Conservation (phyloP, 2,329 filamentous ascomycete genomes). For the Xylariaceae sp. region DNA sequence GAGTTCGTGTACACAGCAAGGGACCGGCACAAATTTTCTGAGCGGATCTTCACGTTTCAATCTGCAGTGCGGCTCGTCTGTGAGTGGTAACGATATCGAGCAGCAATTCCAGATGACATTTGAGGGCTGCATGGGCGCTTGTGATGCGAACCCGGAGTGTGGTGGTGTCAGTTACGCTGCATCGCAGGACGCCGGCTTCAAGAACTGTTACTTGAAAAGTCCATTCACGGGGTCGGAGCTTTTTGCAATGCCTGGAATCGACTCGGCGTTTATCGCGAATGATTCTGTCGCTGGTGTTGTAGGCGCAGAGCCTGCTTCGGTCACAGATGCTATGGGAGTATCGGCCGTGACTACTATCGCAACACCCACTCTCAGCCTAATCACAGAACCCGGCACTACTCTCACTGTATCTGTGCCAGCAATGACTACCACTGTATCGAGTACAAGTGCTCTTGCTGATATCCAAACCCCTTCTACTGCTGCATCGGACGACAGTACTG, state of each 20-base stretch:
- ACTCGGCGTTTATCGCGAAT: conserved; percentile 22
- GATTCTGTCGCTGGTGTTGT: conserved; percentile 2
- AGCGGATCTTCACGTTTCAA: conserved; percentile 7
- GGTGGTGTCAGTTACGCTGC: conserved; percentile 31
- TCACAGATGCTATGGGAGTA: neutral
- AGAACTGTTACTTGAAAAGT: conserved; percentile 25
- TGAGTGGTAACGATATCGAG: conserved; percentile 14
- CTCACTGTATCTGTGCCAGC: conserved; percentile 12
- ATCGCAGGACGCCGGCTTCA: conserved; percentile 13
- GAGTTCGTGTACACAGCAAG: conserved; percentile 12
- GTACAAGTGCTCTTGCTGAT: conserved; percentile 4
- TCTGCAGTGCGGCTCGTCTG: conserved; percentile 11
- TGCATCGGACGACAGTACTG: neutral
- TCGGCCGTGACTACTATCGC: conserved; percentile 1
- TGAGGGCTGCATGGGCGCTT: conserved; percentile 15
- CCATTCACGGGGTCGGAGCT: conserved; percentile 8
- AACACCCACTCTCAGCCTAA: neutral
- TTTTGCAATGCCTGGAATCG: conserved; percentile 20
- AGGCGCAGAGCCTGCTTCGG: neutral
- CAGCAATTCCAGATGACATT: conserved; percentile 18
- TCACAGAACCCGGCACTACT: neutral
- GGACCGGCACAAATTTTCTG: conserved; percentile 9
- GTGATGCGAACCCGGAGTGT: conserved; percentile 18
- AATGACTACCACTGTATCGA: neutral
- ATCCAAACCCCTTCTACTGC: neutral